Conservation (phyloP, 1,139 yeast genomes). For the Sugiyamaella castrensis region DNA sequence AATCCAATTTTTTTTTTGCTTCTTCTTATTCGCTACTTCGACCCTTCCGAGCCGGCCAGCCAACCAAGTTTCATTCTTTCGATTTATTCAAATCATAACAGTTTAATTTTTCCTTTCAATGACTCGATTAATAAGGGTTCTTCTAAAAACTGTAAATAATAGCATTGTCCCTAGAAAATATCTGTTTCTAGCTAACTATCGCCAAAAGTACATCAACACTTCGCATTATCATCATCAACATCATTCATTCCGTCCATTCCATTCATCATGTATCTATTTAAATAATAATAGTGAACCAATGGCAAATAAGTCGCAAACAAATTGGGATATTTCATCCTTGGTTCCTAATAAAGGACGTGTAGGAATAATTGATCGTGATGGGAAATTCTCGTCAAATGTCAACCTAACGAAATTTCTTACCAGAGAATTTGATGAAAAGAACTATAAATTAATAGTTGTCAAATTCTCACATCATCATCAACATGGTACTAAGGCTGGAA, state of each 20-base stretch:
- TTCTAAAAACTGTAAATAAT: no score
- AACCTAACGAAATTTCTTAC: constrained; percentile 19
- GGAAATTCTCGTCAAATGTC: constrained; percentile 21
- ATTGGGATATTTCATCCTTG: constrained; percentile 23
- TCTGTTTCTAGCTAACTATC: no score
- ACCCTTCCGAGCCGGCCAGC: no score
- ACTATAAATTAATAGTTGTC: constrained; percentile 25
- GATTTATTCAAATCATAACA: no score
- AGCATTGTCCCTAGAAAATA: no score
- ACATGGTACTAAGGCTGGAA: constrained; percentile 10
- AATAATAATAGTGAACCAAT: neutral
- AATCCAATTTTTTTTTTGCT: no score
- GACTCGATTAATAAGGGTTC: no score
- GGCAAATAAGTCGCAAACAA: constrained; percentile 13
- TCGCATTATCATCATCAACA: no score
- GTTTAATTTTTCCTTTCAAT: no score
- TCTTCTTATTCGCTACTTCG: no score
- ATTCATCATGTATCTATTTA: constrained; percentile 3
- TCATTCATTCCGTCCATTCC: neutral
- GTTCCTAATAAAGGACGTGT: constrained; percentile 30
- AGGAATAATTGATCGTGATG: constrained; percentile 25
- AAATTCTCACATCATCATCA: constrained; percentile 17
- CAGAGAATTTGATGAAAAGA: constrained; percentile 15
- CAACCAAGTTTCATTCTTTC: no score
- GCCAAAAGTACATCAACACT: no score